A percentile compares a stretch with the other conserved stretches of the same genome.
Evolutionary conservation across 768 basidiomycete species (phyloP).

Genomic region (Phanerochaete sordida): DNA sequence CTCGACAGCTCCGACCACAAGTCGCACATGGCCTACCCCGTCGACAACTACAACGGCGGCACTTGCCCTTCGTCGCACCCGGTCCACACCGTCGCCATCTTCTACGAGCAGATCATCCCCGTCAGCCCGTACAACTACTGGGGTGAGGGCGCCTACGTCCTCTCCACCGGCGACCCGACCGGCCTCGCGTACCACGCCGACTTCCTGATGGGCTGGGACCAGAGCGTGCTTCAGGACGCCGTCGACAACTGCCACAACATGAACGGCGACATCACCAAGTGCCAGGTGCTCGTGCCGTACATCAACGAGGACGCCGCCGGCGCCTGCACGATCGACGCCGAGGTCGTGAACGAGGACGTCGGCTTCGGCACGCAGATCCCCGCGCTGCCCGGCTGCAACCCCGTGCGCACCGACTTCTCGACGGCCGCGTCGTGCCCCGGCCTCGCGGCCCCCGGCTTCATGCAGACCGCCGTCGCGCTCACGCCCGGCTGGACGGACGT

Average conservation of each 20-base stretch:
- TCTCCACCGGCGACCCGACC: slow-evolving; percentile 22
- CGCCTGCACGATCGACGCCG: slow-evolving; percentile 17
- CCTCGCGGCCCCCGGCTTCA: slow-evolving; percentile 11
- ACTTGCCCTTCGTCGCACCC: slow-evolving; percentile 22
- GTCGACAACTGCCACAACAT: slow-evolving; percentile 22
- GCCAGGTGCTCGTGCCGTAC: slow-evolving; percentile 18
- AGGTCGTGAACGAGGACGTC: slow-evolving; percentile 17
- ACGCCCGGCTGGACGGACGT: slow-evolving; percentile 16
- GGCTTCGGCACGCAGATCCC: slow-evolving; percentile 15
- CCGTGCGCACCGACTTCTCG: slow-evolving; percentile 15
- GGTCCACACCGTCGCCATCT: slow-evolving; percentile 23
- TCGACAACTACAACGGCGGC: slow-evolving; percentile 21
- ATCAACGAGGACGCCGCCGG: slow-evolving; percentile 16
- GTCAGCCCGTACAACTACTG: slow-evolving; percentile 13
- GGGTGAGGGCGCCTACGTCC: slow-evolving; percentile 19
- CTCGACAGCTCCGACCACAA: slow-evolving; percentile 36
- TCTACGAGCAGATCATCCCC: slow-evolving; percentile 21
- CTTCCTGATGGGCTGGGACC: slow-evolving; percentile 22
- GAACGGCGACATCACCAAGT: slow-evolving; percentile 21
- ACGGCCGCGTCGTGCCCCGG: slow-evolving; percentile 7
- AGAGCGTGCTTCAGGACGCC: slow-evolving; percentile 17
- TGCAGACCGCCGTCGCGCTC: slow-evolving; percentile 11
- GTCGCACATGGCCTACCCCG: slow-evolving; percentile 35
- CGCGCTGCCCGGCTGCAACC: slow-evolving; percentile 23
- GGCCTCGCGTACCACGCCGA: slow-evolving; percentile 24